These are phyloP conservation scores for Acanthamoeba sp. DNA, from an alignment of 208 protist species.

Conservation along the genomic window DNA sequence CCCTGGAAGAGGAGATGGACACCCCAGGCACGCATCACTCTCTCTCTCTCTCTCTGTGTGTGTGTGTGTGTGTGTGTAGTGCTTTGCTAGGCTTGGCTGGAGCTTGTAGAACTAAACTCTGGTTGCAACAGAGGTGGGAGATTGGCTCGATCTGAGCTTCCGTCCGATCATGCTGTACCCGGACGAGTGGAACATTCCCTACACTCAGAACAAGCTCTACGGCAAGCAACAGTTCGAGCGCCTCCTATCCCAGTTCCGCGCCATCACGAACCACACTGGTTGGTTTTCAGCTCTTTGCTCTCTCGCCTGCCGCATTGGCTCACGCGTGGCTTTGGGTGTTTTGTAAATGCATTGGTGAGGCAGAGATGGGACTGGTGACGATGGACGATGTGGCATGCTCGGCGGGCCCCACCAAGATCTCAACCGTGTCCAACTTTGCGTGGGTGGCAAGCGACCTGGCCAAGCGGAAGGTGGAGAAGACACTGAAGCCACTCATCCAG, in stretches of 20 bases:
- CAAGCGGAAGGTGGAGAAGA: constrained; percentile 36
- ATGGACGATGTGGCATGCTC: constrained; percentile 54
- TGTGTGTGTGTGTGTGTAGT: background rate
- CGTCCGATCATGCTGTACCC: background rate
- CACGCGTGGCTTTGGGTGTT: too few species aligned
- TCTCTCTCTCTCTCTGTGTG: background rate
- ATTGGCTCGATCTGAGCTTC: constrained; percentile 38
- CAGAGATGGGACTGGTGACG: constrained; percentile 54
- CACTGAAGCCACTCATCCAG: constrained; percentile 16
- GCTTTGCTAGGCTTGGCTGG: background rate
- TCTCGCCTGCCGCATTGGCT: too few species aligned
- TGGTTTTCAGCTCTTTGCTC: too few species aligned
- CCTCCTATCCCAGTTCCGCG: constrained; percentile 56
- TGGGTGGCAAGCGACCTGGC: constrained; percentile 57
- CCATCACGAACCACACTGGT: constrained; percentile 42
- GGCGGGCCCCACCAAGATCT: constrained; percentile 13
- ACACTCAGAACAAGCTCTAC: constrained; percentile 66
- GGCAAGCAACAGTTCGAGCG: constrained; percentile 66
- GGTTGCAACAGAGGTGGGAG: constrained; percentile 5
- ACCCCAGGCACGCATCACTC: background rate
- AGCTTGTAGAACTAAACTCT: too few species aligned
- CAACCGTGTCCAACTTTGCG: constrained; percentile 25
- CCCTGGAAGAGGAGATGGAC: constrained; percentile 49
- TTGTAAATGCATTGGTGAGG: background rate
- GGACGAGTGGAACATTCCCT: constrained; percentile 59